Conservation (phyloP, 1,284 basidiomycete genomes). For the Exsudoporus floridanus region DNA sequence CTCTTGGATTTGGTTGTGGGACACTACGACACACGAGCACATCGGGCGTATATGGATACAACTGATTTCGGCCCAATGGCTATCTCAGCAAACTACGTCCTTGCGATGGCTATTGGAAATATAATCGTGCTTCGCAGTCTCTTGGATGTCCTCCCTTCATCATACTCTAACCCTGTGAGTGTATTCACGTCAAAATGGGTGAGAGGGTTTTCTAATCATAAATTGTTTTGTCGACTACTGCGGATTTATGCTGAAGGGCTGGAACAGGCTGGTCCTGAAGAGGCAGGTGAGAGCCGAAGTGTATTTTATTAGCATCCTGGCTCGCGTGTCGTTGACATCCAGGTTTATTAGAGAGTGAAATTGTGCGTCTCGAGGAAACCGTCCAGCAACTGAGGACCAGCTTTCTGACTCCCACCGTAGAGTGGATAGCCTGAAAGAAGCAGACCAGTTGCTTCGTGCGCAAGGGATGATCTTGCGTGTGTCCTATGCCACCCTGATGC, state of each 20-base stretch:
- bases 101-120: not conserved
- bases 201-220: not conserved
- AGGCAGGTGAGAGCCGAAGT: not conserved
- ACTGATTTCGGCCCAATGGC: not conserved
- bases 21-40: not conserved
- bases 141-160: not conserved
- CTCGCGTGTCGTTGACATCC: not conserved
- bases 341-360: not conserved
- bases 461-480: no score
- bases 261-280: not conserved
- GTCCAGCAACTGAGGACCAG: not conserved
- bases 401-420: not conserved
- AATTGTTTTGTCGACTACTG: no score
- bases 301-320: not conserved
- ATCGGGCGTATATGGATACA: not conserved
- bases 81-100: not conserved
- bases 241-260: not conserved
- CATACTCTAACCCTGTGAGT: slow-evolving; percentile 1
- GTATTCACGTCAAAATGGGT: not conserved
- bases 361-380: not conserved
- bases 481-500: no score
- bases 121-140: not conserved
- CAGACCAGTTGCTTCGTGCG: not conserved
- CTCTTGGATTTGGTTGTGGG: slow-evolving; percentile 7
- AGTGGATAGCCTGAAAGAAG: not conserved